Base-by-base conservation (phyloP, 306 rosid species). In the Prunus salicina region DNA sequence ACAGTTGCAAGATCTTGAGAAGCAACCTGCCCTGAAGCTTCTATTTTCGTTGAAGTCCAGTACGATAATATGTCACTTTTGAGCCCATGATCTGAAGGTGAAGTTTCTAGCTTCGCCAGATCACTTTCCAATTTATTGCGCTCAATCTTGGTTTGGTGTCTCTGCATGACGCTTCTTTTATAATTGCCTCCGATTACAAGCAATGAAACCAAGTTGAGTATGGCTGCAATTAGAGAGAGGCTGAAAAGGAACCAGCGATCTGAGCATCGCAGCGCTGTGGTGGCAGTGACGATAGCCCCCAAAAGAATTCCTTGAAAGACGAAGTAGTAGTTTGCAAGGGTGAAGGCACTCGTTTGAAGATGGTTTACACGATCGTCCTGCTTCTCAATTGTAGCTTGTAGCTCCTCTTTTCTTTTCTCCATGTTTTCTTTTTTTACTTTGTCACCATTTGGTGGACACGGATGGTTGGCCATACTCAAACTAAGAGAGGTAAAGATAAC, bases 301-400 rank as follows among this genome's bases (percentile, higher is more conserved):
- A 64, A 30, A 18, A 64, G 38, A 34, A 64, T 32, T 32, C 69
- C 69, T 19, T 64, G 69, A 16, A 64, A 64, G 14, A 64, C 69
- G 14, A 64, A 64, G 69, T 64, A 64, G 69, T 27, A 64, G 49
- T 64, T 64, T 64, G 69, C 69, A 18, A 64, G 69, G 18, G 18
- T 22, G 69, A 64, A 64, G 13, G 14, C 69, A 10, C 25, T 64
- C 0, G 69, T 13, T 34, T 64, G 69, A 2, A 64, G 69, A 64
- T 18, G 24, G n/a, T 34, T 64, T 2, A 32, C 12, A 16, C 69
- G 50, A 34, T 18, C 24, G 18, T 64, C 49, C 25, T 32, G 69
- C 49, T 64, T 32, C 24, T 5, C 49, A 10, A 64, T 64, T 64
- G 2, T 38, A 15, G 69, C 13, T 64, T 64, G 13, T 6, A 64